A percentile compares a stretch with the other conserved stretches of the same genome.
phyloP scores from a whole-genome alignment of 2,329 filamentous ascomycete genomes.

The Beauveria pseudobassiana region DNA sequence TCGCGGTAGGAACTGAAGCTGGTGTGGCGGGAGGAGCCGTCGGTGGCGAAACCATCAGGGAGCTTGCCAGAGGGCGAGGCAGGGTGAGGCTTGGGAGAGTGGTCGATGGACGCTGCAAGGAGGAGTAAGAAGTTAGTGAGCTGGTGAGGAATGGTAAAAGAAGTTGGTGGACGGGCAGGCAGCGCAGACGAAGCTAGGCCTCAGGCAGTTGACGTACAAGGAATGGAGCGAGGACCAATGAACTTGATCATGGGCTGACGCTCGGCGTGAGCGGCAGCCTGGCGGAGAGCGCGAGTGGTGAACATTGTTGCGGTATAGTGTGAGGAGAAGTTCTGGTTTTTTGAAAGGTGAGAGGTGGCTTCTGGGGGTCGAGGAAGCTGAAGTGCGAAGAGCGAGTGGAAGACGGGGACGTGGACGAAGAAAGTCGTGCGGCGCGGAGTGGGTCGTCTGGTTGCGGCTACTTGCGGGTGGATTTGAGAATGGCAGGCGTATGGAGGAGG shows the following conservation, averaged over 20 bases:
- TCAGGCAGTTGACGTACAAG: constrained; percentile 35
- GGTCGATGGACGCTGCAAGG: constrained; percentile 60
- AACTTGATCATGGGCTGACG: constrained; percentile 56
- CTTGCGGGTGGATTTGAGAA: not conserved
- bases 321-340: not conserved
- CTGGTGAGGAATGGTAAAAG: not conserved
- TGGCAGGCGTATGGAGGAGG: not conserved
- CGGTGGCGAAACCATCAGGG: constrained; percentile 42
- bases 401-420: not conserved
- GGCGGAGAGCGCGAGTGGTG: constrained; percentile 48
- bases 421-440: not conserved
- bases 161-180: not conserved
- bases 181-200: no score
- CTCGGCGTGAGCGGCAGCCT: constrained; percentile 51
- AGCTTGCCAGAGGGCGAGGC: constrained; percentile 60
- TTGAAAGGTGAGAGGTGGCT: not conserved
- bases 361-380: not conserved
- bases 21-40: constrained; percentile 38
- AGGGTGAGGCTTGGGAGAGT: constrained; percentile 66
- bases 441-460: constrained; percentile 7
- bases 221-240: constrained; percentile 51
- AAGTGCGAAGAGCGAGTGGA: not conserved
- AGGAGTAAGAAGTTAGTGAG: constrained; percentile 16
- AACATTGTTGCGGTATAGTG: constrained; percentile 36
- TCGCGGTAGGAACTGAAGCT: constrained; percentile 72